Conservation (phyloP, 352 stramenopile genomes). For the Saprolegnia diclina region DNA sequence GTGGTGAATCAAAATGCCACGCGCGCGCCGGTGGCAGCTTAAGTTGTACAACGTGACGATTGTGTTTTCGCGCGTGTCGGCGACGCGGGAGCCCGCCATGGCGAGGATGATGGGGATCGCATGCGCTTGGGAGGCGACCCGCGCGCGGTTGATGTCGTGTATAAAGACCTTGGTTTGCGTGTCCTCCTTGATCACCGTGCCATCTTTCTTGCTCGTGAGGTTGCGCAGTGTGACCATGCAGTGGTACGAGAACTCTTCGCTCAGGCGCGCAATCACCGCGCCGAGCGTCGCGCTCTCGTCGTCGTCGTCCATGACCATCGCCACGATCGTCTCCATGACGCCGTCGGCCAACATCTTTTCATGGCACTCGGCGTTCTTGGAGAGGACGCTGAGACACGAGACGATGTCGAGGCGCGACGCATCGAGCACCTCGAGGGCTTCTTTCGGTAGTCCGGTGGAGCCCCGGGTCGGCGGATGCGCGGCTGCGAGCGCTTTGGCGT, state of each 20-base stretch:
- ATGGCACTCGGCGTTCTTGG: conserved; percentile 49
- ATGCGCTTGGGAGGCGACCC: conserved; percentile 44
- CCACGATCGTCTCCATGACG: conserved; percentile 47
- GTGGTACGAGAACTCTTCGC: conserved; percentile 63
- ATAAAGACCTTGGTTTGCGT: not conserved
- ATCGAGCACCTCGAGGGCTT: conserved; percentile 32
- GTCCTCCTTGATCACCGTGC: conserved; percentile 3
- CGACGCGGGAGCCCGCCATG: conserved; percentile 38
- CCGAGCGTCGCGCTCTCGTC: conserved; percentile 35
- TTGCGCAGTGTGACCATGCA: conserved; percentile 62
- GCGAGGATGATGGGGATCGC: conserved; percentile 56
- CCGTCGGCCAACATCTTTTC: conserved; percentile 72
- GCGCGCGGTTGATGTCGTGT: conserved; percentile 49
- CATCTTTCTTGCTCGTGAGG: conserved; percentile 42
- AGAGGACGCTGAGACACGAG: conserved; percentile 60
- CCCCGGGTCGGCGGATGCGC: conserved; percentile 21
- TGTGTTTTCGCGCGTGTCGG: conserved; percentile 62
- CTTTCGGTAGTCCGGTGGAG: not conserved
- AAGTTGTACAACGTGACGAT: conserved; percentile 65
- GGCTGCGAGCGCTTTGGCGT: not conserved
- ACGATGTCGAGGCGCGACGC: conserved; percentile 53
- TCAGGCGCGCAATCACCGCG: conserved; percentile 49
- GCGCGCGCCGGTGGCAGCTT: conserved; percentile 44
- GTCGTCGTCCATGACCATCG: conserved; percentile 34
- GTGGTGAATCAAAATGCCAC: conserved; percentile 62